Conservation (phyloP, 805 yeast species). For the Suhomyces prunicola region DNA sequence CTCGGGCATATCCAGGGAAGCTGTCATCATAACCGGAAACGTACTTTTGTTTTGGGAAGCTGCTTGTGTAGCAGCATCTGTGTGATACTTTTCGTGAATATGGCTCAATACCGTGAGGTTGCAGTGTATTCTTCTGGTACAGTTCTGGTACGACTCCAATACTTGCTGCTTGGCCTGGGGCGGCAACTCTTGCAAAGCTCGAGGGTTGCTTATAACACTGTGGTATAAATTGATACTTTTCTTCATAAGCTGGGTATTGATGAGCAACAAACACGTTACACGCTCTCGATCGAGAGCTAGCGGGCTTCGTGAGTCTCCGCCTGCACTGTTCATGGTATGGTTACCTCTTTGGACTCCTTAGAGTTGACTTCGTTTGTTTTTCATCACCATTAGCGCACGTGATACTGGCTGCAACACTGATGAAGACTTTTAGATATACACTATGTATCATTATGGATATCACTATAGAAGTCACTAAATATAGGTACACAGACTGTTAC, state of each 20-base stretch:
- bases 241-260: conserved; percentile 42
- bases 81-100: conserved; percentile 37
- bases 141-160: conserved; percentile 37
- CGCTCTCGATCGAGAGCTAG: conserved; percentile 37
- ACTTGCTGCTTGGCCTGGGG: conserved; percentile 28
- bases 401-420: not conserved
- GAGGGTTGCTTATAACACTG: conserved; percentile 33
- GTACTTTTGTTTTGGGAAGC: conserved; percentile 24
- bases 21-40: conserved; percentile 50
- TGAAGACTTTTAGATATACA: not conserved
- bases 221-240: conserved; percentile 37
- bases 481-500: not conserved
- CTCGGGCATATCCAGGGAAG: conserved; percentile 58
- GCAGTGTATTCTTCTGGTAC: conserved; percentile 41
- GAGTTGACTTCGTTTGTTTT: not conserved
- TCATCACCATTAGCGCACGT: not conserved
- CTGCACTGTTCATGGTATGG: conserved; percentile 3
- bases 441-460: too few species aligned
- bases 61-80: conserved; percentile 24
- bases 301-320: conserved; percentile 5
- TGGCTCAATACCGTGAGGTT: conserved; percentile 38
- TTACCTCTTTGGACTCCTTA: not conserved
- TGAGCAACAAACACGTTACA: conserved; percentile 39
- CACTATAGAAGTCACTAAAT: not conserved
- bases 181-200: conserved; percentile 30